Evolutionary conservation across 352 stramenopile genomes (phyloP).

Genomic region (Globisporangium camurandrum): DNA sequence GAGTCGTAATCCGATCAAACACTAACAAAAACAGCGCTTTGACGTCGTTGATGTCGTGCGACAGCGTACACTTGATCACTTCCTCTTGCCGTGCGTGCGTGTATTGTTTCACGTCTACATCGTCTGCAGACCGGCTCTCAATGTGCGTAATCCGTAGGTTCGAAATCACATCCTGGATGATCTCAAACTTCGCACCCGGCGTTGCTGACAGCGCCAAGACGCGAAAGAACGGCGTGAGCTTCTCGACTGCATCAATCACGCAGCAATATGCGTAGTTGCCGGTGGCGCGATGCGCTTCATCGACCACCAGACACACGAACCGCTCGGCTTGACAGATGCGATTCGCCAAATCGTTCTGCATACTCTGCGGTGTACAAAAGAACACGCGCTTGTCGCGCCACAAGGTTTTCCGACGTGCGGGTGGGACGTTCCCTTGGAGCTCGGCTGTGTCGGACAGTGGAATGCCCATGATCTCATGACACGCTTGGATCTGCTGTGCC

Average conservation of each 20-base stretch:
- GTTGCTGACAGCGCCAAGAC: constrained; percentile 95
- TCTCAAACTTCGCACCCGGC: constrained; percentile 92
- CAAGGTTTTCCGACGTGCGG: constrained; percentile 59
- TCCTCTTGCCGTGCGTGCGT: constrained; percentile 79
- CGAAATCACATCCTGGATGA: constrained; percentile 93
- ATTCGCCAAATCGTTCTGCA: constrained; percentile 93
- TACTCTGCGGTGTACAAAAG: constrained; percentile 98
- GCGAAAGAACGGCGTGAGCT: constrained; percentile 76
- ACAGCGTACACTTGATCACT: constrained; percentile 68
- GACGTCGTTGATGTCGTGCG: constrained; percentile 47
- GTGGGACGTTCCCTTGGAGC: constrained; percentile 77
- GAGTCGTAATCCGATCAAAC: constrained; percentile 54
- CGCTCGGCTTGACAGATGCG: constrained; percentile 63
- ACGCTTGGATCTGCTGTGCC: constrained; percentile 96
- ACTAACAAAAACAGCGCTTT: constrained; percentile 59
- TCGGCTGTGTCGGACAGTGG: constrained; percentile 78
- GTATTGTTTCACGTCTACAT: constrained; percentile 90
- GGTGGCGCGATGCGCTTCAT: constrained; percentile 96
- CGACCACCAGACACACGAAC: constrained; percentile 96
- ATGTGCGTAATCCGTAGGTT: constrained; percentile 94
- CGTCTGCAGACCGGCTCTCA: constrained; percentile 92
- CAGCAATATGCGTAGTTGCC: constrained; percentile 96
- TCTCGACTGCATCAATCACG: constrained; percentile 77
- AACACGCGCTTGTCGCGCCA: constrained; percentile 95
- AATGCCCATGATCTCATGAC: constrained; percentile 93